A percentile compares a stretch with the other conserved stretches of the same genome.
Conservation (phyloP, 2,329 filamentous ascomycete genomes). For the Xylaria arbuscula region DNA sequence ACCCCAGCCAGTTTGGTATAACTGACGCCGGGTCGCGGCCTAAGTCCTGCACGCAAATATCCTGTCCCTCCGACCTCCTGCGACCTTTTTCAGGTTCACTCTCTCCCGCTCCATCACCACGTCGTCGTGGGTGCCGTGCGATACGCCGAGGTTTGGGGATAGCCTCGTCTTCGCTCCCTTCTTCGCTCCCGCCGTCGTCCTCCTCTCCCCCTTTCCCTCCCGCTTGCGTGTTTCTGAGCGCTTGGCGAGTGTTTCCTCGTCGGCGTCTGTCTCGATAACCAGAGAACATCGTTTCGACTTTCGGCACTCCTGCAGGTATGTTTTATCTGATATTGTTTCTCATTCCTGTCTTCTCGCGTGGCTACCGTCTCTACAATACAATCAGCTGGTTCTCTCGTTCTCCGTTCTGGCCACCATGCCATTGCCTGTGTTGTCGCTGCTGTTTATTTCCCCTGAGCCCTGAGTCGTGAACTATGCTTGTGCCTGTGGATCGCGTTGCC, state of each 20-base stretch:
- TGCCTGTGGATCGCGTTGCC: conserved; percentile 36
- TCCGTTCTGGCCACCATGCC: not conserved
- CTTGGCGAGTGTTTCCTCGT: conserved; percentile 18
- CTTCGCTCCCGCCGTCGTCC: conserved; percentile 15
- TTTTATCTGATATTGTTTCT: conserved; percentile 16
- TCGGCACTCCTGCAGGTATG: conserved; percentile 27
- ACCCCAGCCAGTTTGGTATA: conserved; percentile 35
- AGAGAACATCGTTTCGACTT: conserved; percentile 4
- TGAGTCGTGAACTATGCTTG: conserved; percentile 38
- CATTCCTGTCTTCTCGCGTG: not conserved
- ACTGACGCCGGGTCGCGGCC: conserved; percentile 38
- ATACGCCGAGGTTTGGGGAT: conserved; percentile 32
- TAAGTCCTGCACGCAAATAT: conserved; percentile 34
- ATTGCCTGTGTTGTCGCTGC: conserved; percentile 18
- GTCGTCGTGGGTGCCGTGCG: conserved; percentile 35
- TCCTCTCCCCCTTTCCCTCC: conserved; percentile 12
- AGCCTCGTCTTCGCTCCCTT: conserved; percentile 38
- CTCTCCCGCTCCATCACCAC: conserved; percentile 29
- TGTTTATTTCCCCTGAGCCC: conserved; percentile 31
- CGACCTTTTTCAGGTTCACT: conserved; percentile 27
- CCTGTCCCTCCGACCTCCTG: conserved; percentile 30
- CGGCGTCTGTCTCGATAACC: conserved; percentile 5
- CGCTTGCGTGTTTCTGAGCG: conserved; percentile 19
- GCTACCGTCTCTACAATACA: conserved; percentile 6
- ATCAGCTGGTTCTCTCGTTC: not conserved